Base-by-base conservation (phyloP, 257 asterid genomes). In the Leptodermis oblonga region DNA sequence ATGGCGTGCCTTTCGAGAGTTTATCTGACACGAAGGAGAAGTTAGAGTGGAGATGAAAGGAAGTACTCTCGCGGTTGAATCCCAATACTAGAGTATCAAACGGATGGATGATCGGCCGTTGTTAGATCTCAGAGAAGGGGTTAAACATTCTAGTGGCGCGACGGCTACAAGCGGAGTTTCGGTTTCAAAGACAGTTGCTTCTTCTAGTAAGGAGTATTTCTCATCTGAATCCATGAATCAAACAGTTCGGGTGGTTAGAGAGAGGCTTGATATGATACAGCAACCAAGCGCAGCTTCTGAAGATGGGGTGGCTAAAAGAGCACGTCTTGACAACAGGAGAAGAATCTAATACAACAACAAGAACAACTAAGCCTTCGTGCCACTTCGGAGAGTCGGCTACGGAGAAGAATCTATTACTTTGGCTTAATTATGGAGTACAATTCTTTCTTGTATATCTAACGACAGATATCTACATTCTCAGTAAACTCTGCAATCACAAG, bases 221-320 rank as follows among this genome's bases (percentile, higher is more conserved):
- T 82, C 92, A 9, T 82, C 88, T 12, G 73, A 83, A 64, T 92
- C 98, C 53, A 92, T 92, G 98, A 92, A 92, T 70, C 85, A 73
- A 77, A 92, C 96, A 0, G 96, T 89, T 68, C 81, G 80, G 41
- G 69, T 86, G 72, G 96, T 92, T 76, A 81, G 96, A 74, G 93
- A 86, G 77, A 92, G 89, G 78, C 82, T 92, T 48, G 79, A 87
- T 65, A 81, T 86, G 96, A 88, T 90, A 76, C 83, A 51, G 11
- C 58, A 83, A 83, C 83, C 96, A 61, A 76, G 87, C 42, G 53
- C 71, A 4, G 66, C 76, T 31, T 54, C 42, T 73, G n/a, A n/a
- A n/a, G n/a, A n/a, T n/a, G n/a, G n/a, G n/a, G n/a, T n/a, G n/a
- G n/a, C n/a, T n/a, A n/a, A n/a, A n/a, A n/a, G n/a, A n/a, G n/a